A percentile compares a stretch with the other conserved stretches of the same genome.
These are phyloP conservation scores for Pichia manshurica DNA, from an alignment of 805 yeast species.

Conservation along the genomic window DNA sequence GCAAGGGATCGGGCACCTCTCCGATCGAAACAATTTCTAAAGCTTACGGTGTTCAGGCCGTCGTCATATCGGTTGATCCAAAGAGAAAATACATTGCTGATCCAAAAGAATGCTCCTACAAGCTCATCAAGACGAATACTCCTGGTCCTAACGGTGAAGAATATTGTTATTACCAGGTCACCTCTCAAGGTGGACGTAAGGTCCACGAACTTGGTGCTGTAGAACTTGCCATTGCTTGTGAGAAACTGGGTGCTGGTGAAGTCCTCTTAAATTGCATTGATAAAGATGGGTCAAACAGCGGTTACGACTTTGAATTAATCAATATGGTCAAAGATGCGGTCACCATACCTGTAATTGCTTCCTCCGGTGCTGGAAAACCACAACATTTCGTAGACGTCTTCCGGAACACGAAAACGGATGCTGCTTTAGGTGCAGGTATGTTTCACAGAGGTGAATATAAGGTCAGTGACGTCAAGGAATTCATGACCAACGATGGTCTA, in stretches of 20 bases:
- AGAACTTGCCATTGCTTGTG: slow-evolving; percentile 85
- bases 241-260: slow-evolving; percentile 95
- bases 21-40: slow-evolving; percentile 92
- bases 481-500: slow-evolving; percentile 52
- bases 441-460: slow-evolving; percentile 94
- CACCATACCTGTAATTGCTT: slow-evolving; percentile 89
- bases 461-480: slow-evolving; percentile 75
- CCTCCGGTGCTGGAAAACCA: slow-evolving; percentile 96
- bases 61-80: slow-evolving; percentile 97
- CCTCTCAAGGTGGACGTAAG: slow-evolving; percentile 95
- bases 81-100: slow-evolving; percentile 70
- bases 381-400: slow-evolving; percentile 87
- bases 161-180: slow-evolving; percentile 91
- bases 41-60: slow-evolving; percentile 95
- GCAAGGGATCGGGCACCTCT: slow-evolving; percentile 59
- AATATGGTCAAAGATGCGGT: slow-evolving; percentile 72
- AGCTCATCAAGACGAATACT: slow-evolving; percentile 52
- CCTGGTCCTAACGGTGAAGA: slow-evolving; percentile 88
- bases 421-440: slow-evolving; percentile 98
- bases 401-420: slow-evolving; percentile 76
- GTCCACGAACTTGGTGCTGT: slow-evolving; percentile 81
- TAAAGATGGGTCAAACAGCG: slow-evolving; percentile 94
- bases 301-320: slow-evolving; percentile 84
- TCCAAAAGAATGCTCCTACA: slow-evolving; percentile 57
- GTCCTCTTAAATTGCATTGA: slow-evolving; percentile 89